phyloP scores from a whole-genome alignment of 2,329 filamentous ascomycete genomes.

The Lasiodiplodia theobromae region DNA sequence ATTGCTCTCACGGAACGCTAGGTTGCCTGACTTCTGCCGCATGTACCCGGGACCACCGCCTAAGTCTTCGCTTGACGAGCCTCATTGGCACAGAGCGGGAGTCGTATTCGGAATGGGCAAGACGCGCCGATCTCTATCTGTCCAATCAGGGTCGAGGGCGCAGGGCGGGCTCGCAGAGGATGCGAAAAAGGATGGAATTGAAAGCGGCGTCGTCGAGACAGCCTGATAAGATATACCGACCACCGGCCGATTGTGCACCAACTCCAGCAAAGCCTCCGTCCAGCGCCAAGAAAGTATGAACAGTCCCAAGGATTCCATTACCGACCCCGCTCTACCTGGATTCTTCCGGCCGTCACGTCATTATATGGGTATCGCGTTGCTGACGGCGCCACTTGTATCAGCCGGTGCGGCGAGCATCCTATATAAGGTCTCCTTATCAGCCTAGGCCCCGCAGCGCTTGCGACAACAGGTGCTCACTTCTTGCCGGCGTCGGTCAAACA shows the following conservation, averaged over 20 bases:
- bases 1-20: neutral
- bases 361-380: slow-evolving; percentile 58
- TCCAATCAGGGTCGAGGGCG: neutral
- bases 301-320: slow-evolving; percentile 3
- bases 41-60: slow-evolving; percentile 21
- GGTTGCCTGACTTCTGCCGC: slow-evolving; percentile 17
- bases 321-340: slow-evolving; percentile 24
- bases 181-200: slow-evolving; percentile 6
- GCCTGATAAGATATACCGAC: slow-evolving; percentile 27
- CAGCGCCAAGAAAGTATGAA: slow-evolving; percentile 14
- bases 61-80: slow-evolving; percentile 1
- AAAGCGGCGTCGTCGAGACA: slow-evolving; percentile 10
- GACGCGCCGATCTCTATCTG: neutral
- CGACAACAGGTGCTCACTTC: slow-evolving; percentile 52
- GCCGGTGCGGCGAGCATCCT: slow-evolving; percentile 62
- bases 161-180: neutral
- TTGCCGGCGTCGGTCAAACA: slow-evolving; percentile 62
- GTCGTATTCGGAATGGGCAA: slow-evolving; percentile 16
- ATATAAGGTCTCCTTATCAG: slow-evolving; percentile 28
- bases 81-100: slow-evolving; percentile 11
- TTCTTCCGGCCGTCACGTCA: slow-evolving; percentile 24
- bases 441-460: neutral
- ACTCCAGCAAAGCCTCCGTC: slow-evolving; percentile 1
- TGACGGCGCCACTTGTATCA: slow-evolving; percentile 59
- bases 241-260: slow-evolving; percentile 1